Evolutionary conservation across 495 filamentous ascomycete genomes (phyloP).

Genomic region (Aspergillus homomorphus): DNA sequence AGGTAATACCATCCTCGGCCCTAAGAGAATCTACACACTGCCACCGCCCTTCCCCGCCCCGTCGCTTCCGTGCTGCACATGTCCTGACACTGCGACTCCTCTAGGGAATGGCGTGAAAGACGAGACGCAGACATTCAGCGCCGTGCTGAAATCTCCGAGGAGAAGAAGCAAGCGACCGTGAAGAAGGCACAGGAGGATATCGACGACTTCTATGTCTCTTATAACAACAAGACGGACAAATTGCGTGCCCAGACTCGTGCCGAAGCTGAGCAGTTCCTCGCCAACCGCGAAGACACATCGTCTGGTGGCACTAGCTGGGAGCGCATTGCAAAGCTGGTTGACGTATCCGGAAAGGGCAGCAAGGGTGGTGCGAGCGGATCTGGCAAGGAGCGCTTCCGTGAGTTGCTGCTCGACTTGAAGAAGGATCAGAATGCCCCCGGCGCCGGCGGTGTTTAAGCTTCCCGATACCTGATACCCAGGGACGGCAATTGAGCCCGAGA

Average conservation of each 20-base stretch:
- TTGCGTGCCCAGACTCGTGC: slow-evolving; percentile 73
- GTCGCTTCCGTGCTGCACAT: background rate
- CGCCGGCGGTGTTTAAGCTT: slow-evolving; percentile 48
- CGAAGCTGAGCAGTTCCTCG: slow-evolving; percentile 93
- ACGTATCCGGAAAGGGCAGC: slow-evolving; percentile 89
- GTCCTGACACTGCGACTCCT: background rate
- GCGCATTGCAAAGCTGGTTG: slow-evolving; percentile 92
- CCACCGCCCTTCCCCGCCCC: background rate
- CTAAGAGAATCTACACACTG: background rate
- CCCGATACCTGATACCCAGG: background rate
- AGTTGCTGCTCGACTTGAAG: slow-evolving; percentile 80
- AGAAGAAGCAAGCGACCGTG: slow-evolving; percentile 76
- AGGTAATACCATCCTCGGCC: slow-evolving; percentile 41
- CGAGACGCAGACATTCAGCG: slow-evolving; percentile 72
- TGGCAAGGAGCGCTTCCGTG: slow-evolving; percentile 92
- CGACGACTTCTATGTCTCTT: slow-evolving; percentile 99
- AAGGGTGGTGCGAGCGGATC: slow-evolving; percentile 81
- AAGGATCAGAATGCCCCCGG: slow-evolving; percentile 95
- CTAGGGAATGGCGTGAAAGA: slow-evolving; percentile 82
- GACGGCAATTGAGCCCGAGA: background rate
- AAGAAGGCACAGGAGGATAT: slow-evolving; percentile 84
- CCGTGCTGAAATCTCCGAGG: slow-evolving; percentile 70
- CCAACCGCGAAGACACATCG: slow-evolving; percentile 82
- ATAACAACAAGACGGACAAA: slow-evolving; percentile 97
- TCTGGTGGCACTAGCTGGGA: slow-evolving; percentile 97